Evolutionary conservation across 768 basidiomycete species (phyloP).

Genomic region (Termitomyces heimii): DNA sequence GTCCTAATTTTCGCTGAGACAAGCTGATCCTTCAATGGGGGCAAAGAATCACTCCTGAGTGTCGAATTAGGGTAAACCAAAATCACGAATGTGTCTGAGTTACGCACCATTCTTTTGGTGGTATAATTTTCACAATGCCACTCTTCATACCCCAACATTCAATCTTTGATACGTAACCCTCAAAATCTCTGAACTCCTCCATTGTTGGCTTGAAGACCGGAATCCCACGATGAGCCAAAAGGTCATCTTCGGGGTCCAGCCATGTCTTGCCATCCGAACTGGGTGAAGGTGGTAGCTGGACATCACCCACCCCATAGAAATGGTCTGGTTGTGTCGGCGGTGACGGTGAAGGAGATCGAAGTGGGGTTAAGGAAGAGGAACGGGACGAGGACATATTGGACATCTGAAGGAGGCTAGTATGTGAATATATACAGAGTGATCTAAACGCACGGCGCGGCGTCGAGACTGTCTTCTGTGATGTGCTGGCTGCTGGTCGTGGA

Average conservation of each 20-base stretch:
- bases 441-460: slow-evolving; percentile 1
- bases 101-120: slow-evolving; percentile 83
- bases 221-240: slow-evolving; percentile 79
- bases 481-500: slow-evolving; percentile 1
- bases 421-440: neutral
- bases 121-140: slow-evolving; percentile 95
- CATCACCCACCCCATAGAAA: slow-evolving; percentile 61
- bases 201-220: slow-evolving; percentile 95
- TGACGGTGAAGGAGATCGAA: slow-evolving; percentile 49
- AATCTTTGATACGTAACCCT: slow-evolving; percentile 79
- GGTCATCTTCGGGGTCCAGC: slow-evolving; percentile 79
- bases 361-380: slow-evolving; percentile 38
- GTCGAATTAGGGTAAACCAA: neutral
- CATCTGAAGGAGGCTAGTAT: slow-evolving; percentile 7
- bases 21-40: slow-evolving; percentile 67
- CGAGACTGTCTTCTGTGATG: neutral
- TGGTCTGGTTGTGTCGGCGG: slow-evolving; percentile 72
- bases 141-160: slow-evolving; percentile 88
- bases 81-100: neutral
- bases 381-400: slow-evolving; percentile 28
- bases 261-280: slow-evolving; percentile 56
- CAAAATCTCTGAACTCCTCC: slow-evolving; percentile 90
- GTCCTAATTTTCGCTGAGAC: slow-evolving; percentile 71
- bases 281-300: slow-evolving; percentile 52
- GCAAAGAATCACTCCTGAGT: slow-evolving; percentile 63